Base-by-base conservation (phyloP, 192 early-diverging fungal species). In the Spizellomyces punctatus region DNA sequence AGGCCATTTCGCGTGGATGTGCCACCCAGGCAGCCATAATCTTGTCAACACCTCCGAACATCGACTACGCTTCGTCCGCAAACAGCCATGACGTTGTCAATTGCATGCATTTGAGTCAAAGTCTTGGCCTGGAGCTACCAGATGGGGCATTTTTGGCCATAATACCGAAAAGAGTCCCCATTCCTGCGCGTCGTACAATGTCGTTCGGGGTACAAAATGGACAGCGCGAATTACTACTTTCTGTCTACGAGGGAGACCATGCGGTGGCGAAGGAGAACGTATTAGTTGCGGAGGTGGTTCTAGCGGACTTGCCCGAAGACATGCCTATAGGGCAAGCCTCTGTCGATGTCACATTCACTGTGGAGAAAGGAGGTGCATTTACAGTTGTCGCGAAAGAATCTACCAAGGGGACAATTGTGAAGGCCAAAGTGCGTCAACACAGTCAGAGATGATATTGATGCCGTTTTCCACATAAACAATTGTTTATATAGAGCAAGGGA, bases 1-100 rank as follows among this genome's bases (percentile, higher is more conserved):
- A 99, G 84, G 89, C 95, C 17, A 91, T 97, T 57, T 88, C 94
- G 17, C 81, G 84, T 72, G 96, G 96, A 16, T 95, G 93, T 79
- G 95, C 94, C 22, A 88, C 89, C 69, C 96, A 99, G 83, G 95
- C 89, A 16, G 86, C 86, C 22, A 85, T 96, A 56, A 78, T 87
- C 58, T 43, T 74, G 12, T 83, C 90, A 63, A 80, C 87, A 63
- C 85, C 83, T 72, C 69, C 73, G 68, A 73, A 67, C 42, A 27
- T 74, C 65, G 75, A 73, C 66, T 86, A 83, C 67, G 78, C 71
- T 5, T 68, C 75, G 10, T 81, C 79, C 44, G 62, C 83, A 60
- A 80, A 81, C 59, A 85, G 88, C 69, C 79, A 85, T 60, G 82
- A 89, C 66, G 82, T 90, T 49, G 84, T 88, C 55, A 77, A 83